Base-by-base conservation (phyloP, 2,329 filamentous ascomycete species). In the Alternaria panax region DNA sequence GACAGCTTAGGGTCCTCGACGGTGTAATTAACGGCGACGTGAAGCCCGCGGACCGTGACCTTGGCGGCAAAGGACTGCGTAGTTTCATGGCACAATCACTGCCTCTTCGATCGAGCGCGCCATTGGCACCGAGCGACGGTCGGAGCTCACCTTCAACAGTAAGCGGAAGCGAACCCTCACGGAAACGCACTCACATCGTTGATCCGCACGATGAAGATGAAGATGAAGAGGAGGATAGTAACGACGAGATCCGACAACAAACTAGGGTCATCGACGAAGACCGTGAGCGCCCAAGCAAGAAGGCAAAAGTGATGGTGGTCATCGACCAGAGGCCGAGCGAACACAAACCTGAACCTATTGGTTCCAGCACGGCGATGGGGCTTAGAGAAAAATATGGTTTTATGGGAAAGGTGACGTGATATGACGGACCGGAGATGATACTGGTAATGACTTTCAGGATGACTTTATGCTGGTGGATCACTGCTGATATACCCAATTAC, bases 1-100 rank as follows among this genome's bases (percentile, higher is more conserved):
- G 79, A 4, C 78, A 80, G 27, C 75, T 85, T 48, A 80, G 78
- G 25, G 72, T 82, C 6, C 66, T 85, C 7, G 78, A 83, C 16
- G 80, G 79, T 3, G 32, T 60, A 14, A 28, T 38, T 0, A 47
- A 48, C 4, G 48, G 27, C 30, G 34, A 47, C 20, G 46, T 38
- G 8, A 61, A 62, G 42, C 18, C 41, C 14, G 47, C 20, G 6
- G 4, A 36, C 6, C 30, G 30, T 2, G 36, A 36, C 6, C 48
- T n/a, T 11, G 24, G 11, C 28, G 8, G 20, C 41, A 57, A 18
- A 9, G 43, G 36, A 18, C 40, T 72, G 5, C 57, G 59, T 2
- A 47, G 47, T 1, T 72, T 74, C 55, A 68, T 72, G 67, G 70
- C 70, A 1, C 67, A 69, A 1, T 20, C 57, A 1, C 25, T 67